These are phyloP conservation scores for Leccinum imitatum DNA, from an alignment of 768 basidiomycete genomes.

Conservation along the genomic window DNA sequence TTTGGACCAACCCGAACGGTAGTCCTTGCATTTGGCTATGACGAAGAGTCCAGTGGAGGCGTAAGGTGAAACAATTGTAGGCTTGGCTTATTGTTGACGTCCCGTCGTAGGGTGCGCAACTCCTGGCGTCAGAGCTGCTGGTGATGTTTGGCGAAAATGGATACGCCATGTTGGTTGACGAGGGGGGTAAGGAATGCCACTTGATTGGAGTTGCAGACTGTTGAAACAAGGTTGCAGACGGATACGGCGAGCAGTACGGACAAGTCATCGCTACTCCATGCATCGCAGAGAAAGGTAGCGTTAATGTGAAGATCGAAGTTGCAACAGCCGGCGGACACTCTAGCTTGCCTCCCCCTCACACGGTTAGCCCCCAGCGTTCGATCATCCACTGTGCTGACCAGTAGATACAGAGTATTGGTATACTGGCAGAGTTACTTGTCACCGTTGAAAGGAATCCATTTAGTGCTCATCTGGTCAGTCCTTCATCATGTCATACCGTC, in stretches of 20 bases:
- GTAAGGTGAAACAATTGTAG: slow-evolving; percentile 27
- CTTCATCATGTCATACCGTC: neutral
- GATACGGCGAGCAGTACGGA: slow-evolving; percentile 51
- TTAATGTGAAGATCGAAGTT: slow-evolving; percentile 63
- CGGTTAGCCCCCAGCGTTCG: slow-evolving; percentile 40
- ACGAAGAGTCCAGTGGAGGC: slow-evolving; percentile 65
- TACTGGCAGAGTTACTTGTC: slow-evolving; percentile 69
- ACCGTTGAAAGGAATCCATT: slow-evolving; percentile 68
- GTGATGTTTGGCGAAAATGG: slow-evolving; percentile 66
- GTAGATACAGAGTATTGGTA: slow-evolving; percentile 67
- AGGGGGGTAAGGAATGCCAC: slow-evolving; percentile 59
- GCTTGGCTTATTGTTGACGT: neutral
- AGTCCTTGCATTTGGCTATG: slow-evolving; percentile 69
- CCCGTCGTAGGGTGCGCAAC: slow-evolving; percentile 49
- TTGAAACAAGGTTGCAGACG: slow-evolving; percentile 35
- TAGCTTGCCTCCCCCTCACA: slow-evolving; percentile 79
- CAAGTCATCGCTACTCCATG: slow-evolving; percentile 58
- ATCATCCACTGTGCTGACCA: slow-evolving; percentile 10
- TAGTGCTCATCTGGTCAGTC: slow-evolving; percentile 46
- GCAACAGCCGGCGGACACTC: slow-evolving; percentile 80
- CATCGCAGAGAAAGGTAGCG: slow-evolving; percentile 72
- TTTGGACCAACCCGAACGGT: slow-evolving; percentile 65
- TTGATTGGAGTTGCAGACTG: neutral
- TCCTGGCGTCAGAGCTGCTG: slow-evolving; percentile 48
- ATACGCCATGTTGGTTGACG: slow-evolving; percentile 82